Conservation (phyloP, 805 yeast species). For the Saccharomycopsis fodiens region DNA sequence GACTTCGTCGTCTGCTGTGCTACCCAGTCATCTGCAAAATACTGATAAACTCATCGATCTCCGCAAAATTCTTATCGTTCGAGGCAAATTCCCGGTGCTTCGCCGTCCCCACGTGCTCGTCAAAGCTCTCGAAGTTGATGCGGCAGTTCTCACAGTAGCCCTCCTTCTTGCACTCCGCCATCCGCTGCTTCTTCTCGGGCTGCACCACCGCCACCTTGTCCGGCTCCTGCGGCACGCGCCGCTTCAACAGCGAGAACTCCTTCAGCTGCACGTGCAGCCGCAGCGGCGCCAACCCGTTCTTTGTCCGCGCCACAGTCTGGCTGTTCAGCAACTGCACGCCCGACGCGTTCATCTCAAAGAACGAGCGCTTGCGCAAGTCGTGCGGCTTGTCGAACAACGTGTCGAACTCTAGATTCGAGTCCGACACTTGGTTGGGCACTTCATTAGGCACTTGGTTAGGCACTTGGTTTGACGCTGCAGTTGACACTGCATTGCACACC, state of each 20-base stretch:
- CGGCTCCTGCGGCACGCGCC: constrained; percentile 28
- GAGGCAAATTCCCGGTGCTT: constrained; percentile 76
- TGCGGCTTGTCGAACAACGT: background rate
- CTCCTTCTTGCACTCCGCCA: constrained; percentile 7
- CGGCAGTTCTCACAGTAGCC: constrained; percentile 96
- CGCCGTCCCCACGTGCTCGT: constrained; percentile 60
- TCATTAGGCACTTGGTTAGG: constrained; percentile 23
- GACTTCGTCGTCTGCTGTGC: no score
- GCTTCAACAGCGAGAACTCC: constrained; percentile 40
- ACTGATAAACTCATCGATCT: constrained; percentile 66
- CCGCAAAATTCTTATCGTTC: constrained; percentile 60
- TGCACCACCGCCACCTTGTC: constrained; percentile 3
- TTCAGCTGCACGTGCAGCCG: constrained; percentile 50
- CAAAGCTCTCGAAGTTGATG: constrained; percentile 71
- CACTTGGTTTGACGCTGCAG: no score
- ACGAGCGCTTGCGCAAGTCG: constrained; percentile 27
- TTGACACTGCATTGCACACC: no score
- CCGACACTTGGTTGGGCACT: background rate
- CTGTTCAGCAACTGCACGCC: constrained; percentile 43
- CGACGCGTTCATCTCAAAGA: constrained; percentile 54
- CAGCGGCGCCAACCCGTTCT: constrained; percentile 51
- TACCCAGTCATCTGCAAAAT: background rate
- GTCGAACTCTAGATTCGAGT: background rate
- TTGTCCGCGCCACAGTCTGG: constrained; percentile 4
- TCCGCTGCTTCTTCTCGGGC: constrained; percentile 9